phyloP scores from a whole-genome alignment of 129 eudicot species.

The Flaveria robusta region DNA sequence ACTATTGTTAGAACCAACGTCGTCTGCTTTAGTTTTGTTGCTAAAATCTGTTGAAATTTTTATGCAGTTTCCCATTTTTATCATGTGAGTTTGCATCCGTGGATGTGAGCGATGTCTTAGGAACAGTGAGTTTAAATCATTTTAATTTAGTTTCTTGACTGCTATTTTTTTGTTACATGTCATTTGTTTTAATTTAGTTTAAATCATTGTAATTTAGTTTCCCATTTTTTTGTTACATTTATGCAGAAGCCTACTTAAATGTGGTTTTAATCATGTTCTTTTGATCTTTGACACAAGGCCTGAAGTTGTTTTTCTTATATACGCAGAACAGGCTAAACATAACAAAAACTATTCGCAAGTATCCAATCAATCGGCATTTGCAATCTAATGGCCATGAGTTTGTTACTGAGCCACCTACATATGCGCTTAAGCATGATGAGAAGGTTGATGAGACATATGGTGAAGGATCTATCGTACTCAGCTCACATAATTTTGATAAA shows the following conservation, averaged over 20 bases:
- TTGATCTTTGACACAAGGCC: constrained; percentile 16
- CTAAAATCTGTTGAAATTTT: constrained; percentile 3
- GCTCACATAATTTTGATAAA: constrained; percentile 61
- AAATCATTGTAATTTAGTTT: constrained; percentile 2
- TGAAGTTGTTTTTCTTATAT: constrained; percentile 31
- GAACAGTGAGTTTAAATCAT: constrained; percentile 68
- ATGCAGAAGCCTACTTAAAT: not conserved
- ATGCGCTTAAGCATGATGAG: constrained; percentile 67
- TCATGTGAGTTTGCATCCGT: constrained; percentile 97
- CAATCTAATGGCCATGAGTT: constrained; percentile 59
- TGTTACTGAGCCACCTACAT: constrained; percentile 38
- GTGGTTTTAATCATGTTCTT: constrained; percentile 16
- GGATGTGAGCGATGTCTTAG: constrained; percentile 87
- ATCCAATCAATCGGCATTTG: constrained; percentile 59
- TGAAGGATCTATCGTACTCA: constrained; percentile 68
- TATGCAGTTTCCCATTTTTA: constrained; percentile 77
- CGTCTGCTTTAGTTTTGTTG: constrained; percentile 21
- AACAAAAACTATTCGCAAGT: constrained; percentile 81
- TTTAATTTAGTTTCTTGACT: not conserved
- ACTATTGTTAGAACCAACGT: not conserved
- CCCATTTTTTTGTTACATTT: not conserved
- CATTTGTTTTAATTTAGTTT: constrained; percentile 40
- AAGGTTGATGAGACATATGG: constrained; percentile 64
- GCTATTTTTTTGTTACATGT: not conserved
- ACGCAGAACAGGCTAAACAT: constrained; percentile 91